Evolutionary conservation across 768 basidiomycete species (phyloP).

Genomic region (Amanita muscaria): DNA sequence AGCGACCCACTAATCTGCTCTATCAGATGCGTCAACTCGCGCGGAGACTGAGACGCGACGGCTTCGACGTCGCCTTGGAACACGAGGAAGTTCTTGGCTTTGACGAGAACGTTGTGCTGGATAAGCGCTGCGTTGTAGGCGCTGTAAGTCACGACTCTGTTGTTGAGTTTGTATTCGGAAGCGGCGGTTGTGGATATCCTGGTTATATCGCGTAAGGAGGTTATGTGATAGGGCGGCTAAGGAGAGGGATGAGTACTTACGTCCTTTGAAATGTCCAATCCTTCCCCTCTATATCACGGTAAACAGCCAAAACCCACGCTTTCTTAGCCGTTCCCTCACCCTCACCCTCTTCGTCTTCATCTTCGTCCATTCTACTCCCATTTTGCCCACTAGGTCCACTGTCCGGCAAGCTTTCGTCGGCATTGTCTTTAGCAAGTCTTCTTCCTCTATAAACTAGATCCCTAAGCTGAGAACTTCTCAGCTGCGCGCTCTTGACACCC

Average conservation of each 20-base stretch:
- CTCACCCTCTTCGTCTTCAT: constrained; percentile 37
- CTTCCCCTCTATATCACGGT: constrained; percentile 63
- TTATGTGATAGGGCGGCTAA: background rate
- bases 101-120: constrained; percentile 91
- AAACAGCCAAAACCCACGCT: constrained; percentile 95
- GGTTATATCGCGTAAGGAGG: constrained; percentile 1
- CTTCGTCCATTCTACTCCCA: constrained; percentile 38
- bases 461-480: constrained; percentile 88
- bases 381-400: constrained; percentile 37
- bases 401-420: constrained; percentile 23
- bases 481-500: constrained; percentile 88
- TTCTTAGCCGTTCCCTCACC: constrained; percentile 84
- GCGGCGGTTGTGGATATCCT: constrained; percentile 84
- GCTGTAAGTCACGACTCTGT: constrained; percentile 71
- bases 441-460: constrained; percentile 94
- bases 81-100: constrained; percentile 98
- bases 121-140: constrained; percentile 85
- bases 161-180: constrained; percentile 88
- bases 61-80: constrained; percentile 99
- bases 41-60: constrained; percentile 89
- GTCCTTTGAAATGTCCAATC: constrained; percentile 90
- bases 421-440: constrained; percentile 45
- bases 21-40: constrained; percentile 81
- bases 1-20: constrained; percentile 95
- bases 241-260: constrained; percentile 39